A percentile compares a stretch with the other conserved stretches of the same genome.
These are phyloP conservation scores for Mycena indigotica DNA, from an alignment of 768 basidiomycete species.

Conservation along the genomic window DNA sequence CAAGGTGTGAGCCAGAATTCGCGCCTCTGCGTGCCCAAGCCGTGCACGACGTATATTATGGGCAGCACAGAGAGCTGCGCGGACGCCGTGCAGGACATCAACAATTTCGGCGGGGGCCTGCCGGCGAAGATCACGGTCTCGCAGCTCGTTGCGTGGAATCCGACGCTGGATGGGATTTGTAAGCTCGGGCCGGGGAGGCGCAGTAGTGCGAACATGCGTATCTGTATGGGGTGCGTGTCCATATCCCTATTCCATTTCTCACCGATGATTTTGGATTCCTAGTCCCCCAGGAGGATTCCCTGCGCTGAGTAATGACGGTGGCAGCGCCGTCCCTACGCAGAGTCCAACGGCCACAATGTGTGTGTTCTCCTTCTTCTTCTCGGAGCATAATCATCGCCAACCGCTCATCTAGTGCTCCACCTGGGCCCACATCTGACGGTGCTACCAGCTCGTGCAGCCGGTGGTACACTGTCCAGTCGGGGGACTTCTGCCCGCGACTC, in stretches of 20 bases:
- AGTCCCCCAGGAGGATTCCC: background rate
- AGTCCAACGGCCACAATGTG: background rate
- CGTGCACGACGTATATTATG: background rate
- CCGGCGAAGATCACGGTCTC: background rate
- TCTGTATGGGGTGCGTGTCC: background rate
- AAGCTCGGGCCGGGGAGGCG: background rate
- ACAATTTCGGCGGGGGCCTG: background rate
- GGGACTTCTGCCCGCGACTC: background rate
- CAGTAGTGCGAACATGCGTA: background rate
- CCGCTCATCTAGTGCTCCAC: background rate
- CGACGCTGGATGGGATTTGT: background rate
- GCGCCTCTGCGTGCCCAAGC: background rate
- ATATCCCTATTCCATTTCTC: background rate
- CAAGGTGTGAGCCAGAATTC: background rate
- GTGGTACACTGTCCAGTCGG: background rate
- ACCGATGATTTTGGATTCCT: background rate
- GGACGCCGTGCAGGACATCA: background rate
- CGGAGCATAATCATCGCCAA: too few relatives aligned
- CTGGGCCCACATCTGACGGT: background rate
- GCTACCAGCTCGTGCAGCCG: background rate
- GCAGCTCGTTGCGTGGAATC: background rate
- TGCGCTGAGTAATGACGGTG: background rate
- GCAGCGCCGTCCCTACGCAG: too few relatives aligned
- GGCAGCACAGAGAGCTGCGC: background rate
- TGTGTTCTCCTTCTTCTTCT: background rate